Conservation (phyloP, 2,329 filamentous ascomycete species). For the Aspergillus floridensis region DNA sequence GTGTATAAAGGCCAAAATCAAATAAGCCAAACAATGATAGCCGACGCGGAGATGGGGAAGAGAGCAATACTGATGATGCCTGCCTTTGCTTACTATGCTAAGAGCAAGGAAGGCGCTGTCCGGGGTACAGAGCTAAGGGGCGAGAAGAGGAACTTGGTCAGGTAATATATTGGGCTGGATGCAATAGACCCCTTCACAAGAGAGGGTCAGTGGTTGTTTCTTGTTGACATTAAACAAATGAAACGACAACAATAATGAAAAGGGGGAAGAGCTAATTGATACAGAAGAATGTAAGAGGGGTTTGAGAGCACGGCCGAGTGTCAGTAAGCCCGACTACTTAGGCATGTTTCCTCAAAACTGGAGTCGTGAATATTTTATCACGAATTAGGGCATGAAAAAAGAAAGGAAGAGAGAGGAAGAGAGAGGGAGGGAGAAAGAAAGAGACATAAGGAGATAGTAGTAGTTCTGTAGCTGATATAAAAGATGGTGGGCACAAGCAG, state of each 20-base stretch:
- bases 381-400: conserved; percentile 1
- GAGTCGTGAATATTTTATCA: not conserved
- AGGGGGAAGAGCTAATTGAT: not conserved
- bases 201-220: not conserved
- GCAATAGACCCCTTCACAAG: not conserved
- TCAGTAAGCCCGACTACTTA: not conserved
- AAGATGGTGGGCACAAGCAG: conserved; percentile 8
- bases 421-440: conserved; percentile 8
- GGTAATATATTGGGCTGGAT: conserved; percentile 1
- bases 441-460: too few relatives aligned
- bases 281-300: not conserved
- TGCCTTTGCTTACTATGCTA: not conserved
- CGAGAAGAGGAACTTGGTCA: not conserved
- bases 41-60: not conserved
- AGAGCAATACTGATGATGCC: not conserved
- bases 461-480: too few relatives aligned
- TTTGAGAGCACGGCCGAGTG: not conserved
- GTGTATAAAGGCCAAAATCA: conserved; percentile 1
- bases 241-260: not conserved
- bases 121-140: not conserved
- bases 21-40: not conserved
- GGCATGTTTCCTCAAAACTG: not conserved
- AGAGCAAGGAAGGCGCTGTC: not conserved
- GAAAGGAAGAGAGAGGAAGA: conserved; percentile 1
- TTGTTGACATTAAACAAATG: not conserved